These are phyloP conservation scores for Actinomortierella ambigua DNA, from an alignment of 371 early-diverging fungal species.

Conservation along the genomic window DNA sequence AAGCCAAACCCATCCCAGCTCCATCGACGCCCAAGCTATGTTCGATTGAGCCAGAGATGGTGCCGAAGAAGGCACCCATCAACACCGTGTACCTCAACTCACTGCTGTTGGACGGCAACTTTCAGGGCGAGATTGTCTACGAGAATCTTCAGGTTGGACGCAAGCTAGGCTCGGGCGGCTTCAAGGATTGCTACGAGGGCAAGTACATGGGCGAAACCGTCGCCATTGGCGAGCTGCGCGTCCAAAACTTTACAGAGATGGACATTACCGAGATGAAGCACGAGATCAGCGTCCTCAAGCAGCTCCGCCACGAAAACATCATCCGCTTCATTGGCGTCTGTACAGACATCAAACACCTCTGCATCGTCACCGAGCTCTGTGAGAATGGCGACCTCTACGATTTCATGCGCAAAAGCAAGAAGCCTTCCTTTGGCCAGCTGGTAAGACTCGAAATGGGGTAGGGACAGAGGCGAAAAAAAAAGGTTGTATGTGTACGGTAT, in stretches of 20 bases:
- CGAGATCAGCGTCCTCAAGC: constrained; percentile 77
- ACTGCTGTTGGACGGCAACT: constrained; percentile 50
- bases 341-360: constrained; percentile 67
- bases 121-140: constrained; percentile 63
- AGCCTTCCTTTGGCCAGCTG: constrained; percentile 66
- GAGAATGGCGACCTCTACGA: constrained; percentile 79
- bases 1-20: constrained; percentile 69
- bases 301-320: constrained; percentile 79
- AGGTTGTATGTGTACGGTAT: constrained; percentile 30
- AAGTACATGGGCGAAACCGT: constrained; percentile 68
- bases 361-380: constrained; percentile 79
- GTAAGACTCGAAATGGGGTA: constrained; percentile 3
- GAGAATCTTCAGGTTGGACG: constrained; percentile 60
- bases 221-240: constrained; percentile 73
- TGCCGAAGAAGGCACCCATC: constrained; percentile 39
- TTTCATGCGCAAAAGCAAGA: constrained; percentile 67
- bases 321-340: constrained; percentile 79
- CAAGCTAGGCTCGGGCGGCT: constrained; percentile 80
- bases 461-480: constrained; percentile 5
- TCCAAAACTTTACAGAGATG: constrained; percentile 68
- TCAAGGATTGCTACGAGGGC: constrained; percentile 79
- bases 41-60: constrained; percentile 49
- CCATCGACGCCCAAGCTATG: constrained; percentile 72
- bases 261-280: constrained; percentile 78
- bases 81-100: constrained; percentile 61